Evolutionary conservation across 2,329 filamentous ascomycete species (phyloP).

Genomic region (Aspergillus chevalieri): DNA sequence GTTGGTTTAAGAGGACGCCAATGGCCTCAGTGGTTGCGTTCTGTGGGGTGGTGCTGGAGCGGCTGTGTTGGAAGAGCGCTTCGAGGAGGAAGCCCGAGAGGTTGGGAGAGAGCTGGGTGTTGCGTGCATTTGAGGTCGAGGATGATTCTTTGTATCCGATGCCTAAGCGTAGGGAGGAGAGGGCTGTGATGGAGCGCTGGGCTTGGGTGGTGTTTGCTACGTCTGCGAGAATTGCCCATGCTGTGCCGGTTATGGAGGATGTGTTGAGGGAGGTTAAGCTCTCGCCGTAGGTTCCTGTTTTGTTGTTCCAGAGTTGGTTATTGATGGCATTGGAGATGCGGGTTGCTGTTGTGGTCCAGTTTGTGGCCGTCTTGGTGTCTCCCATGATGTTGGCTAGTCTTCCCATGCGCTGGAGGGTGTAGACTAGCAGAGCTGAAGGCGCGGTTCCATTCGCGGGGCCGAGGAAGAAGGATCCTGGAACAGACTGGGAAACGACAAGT

Average conservation of each 20-base stretch:
- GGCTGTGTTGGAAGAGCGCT: slow-evolving; percentile 22
- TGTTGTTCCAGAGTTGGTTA: slow-evolving; percentile 8
- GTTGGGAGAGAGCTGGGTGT: slow-evolving; percentile 39
- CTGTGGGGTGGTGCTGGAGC: slow-evolving; percentile 4
- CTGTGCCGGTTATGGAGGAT: slow-evolving; percentile 5
- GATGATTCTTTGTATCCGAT: slow-evolving; percentile 32
- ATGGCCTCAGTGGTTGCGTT: slow-evolving; percentile 18
- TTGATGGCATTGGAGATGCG: slow-evolving; percentile 7
- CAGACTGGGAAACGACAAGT: background rate
- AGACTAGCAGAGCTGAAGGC: slow-evolving; percentile 6
- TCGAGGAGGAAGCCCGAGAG: slow-evolving; percentile 42
- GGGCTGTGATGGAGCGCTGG: slow-evolving; percentile 21
- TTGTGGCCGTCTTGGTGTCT: slow-evolving; percentile 2
- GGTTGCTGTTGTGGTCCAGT: background rate
- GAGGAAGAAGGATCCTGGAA: slow-evolving; percentile 13
- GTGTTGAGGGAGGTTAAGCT: slow-evolving; percentile 2
- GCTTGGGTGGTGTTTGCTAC: slow-evolving; percentile 25
- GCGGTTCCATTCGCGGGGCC: slow-evolving; percentile 9
- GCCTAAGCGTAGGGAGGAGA: slow-evolving; percentile 25
- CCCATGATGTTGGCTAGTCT: slow-evolving; percentile 4
- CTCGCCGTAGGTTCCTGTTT: slow-evolving; percentile 3
- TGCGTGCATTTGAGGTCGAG: slow-evolving; percentile 11
- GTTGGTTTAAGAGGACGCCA: slow-evolving; percentile 27
- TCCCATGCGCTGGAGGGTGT: slow-evolving; percentile 7
- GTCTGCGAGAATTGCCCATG: slow-evolving; percentile 10